Evolutionary conservation across 352 stramenopile species (phyloP).

Genomic region (Phytophthora megakarya): DNA sequence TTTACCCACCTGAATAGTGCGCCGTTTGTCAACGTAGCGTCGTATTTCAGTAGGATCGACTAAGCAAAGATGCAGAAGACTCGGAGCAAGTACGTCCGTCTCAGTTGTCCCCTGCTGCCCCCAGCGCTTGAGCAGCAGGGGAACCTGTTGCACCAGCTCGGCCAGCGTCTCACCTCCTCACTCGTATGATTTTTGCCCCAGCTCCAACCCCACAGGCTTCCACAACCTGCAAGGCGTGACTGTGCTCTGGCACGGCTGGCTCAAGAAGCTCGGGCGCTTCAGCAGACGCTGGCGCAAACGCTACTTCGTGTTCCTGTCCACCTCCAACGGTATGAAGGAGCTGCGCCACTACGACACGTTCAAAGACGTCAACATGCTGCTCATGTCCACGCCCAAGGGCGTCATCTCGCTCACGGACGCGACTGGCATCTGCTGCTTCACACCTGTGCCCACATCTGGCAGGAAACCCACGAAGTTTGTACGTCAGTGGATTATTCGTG

Average conservation of each 20-base stretch:
- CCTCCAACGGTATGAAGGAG: conserved; percentile 66
- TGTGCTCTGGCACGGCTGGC: conserved; percentile 84
- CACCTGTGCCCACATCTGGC: conserved; percentile 38
- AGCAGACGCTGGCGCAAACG: conserved; percentile 80
- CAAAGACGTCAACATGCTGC: conserved; percentile 61
- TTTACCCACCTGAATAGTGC: conserved; percentile 26
- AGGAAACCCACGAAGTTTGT: conserved; percentile 71
- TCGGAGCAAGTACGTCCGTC: conserved; percentile 56
- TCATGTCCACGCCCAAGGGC: conserved; percentile 74
- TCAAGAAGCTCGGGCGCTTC: conserved; percentile 85
- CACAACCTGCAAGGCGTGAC: conserved; percentile 57
- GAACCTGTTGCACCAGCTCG: neutral
- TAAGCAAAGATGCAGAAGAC: conserved; percentile 50
- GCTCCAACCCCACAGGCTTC: conserved; percentile 58
- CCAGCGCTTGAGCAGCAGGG: neutral
- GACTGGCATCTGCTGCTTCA: conserved; percentile 80
- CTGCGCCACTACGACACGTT: conserved; percentile 76
- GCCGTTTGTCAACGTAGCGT: neutral
- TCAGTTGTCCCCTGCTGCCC: no score
- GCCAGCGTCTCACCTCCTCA: conserved; percentile 4
- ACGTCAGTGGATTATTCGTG: conserved; percentile 14
- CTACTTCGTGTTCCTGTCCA: conserved; percentile 84
- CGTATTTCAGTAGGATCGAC: conserved; percentile 4
- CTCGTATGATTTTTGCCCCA: conserved; percentile 22
- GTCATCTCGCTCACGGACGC: conserved; percentile 74